Percentiles rank a stretch among this genome's conserved stretches.
These are phyloP conservation scores for Aspergillus nanangensis DNA, from an alignment of 495 filamentous ascomycete species.

Conservation along the genomic window DNA sequence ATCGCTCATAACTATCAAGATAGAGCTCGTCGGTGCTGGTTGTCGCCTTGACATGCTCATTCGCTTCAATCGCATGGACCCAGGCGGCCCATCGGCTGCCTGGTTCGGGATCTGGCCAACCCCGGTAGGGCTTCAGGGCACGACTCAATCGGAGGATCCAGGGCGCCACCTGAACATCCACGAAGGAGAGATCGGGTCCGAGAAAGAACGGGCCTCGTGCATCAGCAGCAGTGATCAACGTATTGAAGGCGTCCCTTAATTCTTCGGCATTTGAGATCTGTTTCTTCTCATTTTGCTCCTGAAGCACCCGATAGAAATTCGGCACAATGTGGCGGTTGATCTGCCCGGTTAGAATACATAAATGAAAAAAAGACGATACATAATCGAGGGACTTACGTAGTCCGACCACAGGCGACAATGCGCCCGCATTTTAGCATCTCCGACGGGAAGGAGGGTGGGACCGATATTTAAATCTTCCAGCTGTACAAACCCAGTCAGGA, in stretches of 20 bases:
- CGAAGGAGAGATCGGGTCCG: constrained; percentile 65
- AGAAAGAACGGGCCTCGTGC: constrained; percentile 77
- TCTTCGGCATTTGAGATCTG: constrained; percentile 60
- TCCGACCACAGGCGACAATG: constrained; percentile 83
- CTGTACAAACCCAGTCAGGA: constrained; percentile 27
- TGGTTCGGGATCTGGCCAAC: constrained; percentile 68
- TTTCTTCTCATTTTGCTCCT: constrained; percentile 61
- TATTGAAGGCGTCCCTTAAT: constrained; percentile 64
- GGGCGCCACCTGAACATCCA: constrained; percentile 85
- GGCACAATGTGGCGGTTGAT: constrained; percentile 83
- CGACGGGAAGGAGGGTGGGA: constrained; percentile 58
- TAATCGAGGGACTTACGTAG: constrained; percentile 54
- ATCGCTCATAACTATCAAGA: constrained; percentile 64
- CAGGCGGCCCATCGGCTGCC: constrained; percentile 71
- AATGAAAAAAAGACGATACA: background rate
- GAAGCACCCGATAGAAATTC: constrained; percentile 72
- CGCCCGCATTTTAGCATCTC: constrained; percentile 64
- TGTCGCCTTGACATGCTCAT: constrained; percentile 70
- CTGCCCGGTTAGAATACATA: constrained; percentile 36
- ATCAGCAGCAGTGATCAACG: constrained; percentile 69
- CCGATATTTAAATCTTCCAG: constrained; percentile 72
- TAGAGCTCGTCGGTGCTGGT: constrained; percentile 74
- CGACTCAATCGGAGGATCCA: constrained; percentile 75
- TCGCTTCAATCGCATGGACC: constrained; percentile 76
- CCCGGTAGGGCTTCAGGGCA: constrained; percentile 75